Conservation (phyloP, 805 yeast species). For the Sugiyamaella lignohabitans region DNA sequence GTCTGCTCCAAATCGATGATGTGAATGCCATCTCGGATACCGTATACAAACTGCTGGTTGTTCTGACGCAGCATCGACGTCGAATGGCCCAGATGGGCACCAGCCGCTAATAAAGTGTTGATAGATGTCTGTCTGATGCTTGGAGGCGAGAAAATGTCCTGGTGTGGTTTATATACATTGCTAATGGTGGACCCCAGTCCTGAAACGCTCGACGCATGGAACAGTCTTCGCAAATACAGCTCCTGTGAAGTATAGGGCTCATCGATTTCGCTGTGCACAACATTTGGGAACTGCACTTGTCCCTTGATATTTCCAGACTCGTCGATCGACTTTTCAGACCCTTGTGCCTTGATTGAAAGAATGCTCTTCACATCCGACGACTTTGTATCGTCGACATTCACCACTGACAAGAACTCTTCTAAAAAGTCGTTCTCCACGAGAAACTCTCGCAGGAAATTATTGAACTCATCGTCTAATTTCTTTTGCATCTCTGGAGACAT, state of each 20-base stretch:
- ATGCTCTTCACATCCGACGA: constrained; percentile 11
- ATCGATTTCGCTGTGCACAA: constrained; percentile 52
- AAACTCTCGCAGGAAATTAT: constrained; percentile 24
- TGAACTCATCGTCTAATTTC: constrained; percentile 27
- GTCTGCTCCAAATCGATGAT: constrained; percentile 88
- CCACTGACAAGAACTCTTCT: constrained; percentile 18
- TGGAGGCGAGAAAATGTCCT: constrained; percentile 56
- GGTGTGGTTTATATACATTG: constrained; percentile 63
- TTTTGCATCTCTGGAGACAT: constrained; percentile 28
- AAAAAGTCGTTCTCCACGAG: constrained; percentile 24
- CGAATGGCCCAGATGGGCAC: constrained; percentile 94
- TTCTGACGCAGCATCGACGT: constrained; percentile 60
- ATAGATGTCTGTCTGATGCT: constrained; percentile 53
- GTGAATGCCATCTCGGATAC: constrained; percentile 85
- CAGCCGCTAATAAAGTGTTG: constrained; percentile 75
- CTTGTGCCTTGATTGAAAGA: constrained; percentile 7
- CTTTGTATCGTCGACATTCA: constrained; percentile 15
- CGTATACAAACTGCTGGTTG: constrained; percentile 81
- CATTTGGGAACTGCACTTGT: constrained; percentile 46
- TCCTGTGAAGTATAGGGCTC: constrained; percentile 75
- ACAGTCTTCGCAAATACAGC: constrained; percentile 63
- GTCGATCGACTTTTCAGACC: neutral
- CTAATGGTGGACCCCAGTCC: constrained; percentile 58
- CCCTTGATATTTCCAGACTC: constrained; percentile 20
- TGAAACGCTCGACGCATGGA: constrained; percentile 50